These are phyloP conservation scores for Tylopilus sp. DNA, from an alignment of 1,284 basidiomycete species.

Conservation along the genomic window DNA sequence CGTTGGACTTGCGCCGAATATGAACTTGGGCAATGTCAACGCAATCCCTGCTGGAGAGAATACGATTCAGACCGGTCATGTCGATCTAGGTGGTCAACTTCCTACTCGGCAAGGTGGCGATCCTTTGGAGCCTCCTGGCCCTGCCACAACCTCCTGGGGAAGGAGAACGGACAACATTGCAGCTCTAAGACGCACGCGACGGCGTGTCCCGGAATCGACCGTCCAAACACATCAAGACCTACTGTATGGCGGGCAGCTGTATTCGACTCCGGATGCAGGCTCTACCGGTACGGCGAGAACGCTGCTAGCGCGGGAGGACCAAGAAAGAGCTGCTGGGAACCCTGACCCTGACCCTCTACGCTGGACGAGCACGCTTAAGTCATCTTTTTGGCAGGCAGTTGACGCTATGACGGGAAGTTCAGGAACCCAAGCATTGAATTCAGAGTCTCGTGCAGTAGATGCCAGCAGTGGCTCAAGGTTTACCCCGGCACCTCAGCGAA, in stretches of 20 bases:
- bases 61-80: not conserved
- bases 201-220: constrained; percentile 13
- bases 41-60: not conserved
- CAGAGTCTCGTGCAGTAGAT: constrained; percentile 1
- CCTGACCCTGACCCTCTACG: constrained; percentile 21
- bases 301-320: not conserved
- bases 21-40: not conserved
- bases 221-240: constrained; percentile 15
- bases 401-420: constrained; percentile 45
- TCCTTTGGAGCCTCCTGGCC: constrained; percentile 37
- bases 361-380: constrained; percentile 48
- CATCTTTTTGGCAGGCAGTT: constrained; percentile 49
- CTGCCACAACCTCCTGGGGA: constrained; percentile 40
- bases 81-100: not conserved
- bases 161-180: constrained; percentile 32
- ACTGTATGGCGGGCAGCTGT: constrained; percentile 20
- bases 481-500: constrained; percentile 35
- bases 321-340: not conserved
- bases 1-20: not conserved
- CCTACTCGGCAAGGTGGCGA: not conserved
- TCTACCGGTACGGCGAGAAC: not conserved
- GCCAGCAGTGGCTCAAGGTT: constrained; percentile 26
- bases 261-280: constrained; percentile 14
- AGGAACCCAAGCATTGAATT: constrained; percentile 16
- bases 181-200: constrained; percentile 34